Base-by-base conservation (phyloP, 768 basidiomycete species). In the Mycena capillaripes region DNA sequence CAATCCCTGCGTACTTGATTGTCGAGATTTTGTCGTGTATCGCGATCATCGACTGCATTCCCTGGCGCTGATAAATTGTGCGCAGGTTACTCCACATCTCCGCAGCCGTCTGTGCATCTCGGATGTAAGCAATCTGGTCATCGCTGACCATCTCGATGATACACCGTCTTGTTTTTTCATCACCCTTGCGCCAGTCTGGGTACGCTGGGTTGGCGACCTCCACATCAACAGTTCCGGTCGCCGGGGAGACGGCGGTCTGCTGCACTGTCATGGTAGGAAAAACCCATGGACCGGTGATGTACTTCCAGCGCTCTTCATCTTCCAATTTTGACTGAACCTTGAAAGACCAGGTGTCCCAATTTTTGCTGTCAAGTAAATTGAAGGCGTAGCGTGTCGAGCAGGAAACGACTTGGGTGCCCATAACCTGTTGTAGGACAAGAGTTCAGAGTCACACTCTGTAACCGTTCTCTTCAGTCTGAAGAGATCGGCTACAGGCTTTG, bases 1-100 rank as follows among this genome's bases (percentile, higher is more conserved):
- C 48, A 12, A 64, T 38, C 6, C 48, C 62, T 4, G 11, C 6
- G 34, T 64, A 64, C 62, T 52, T 64, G 52, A 65, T 53, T 12
- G 11, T 53, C 21, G 50, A 8, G 3, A 65, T 4, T 16, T 65
- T 65, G 4, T 65, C 52, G 32, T 53, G 36, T 10, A 40, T 53
- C 17, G 63, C 63, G 14, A 65, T 65, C 63, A 53, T 65, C 0
- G 63, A 53, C 63, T 27, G 38, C 63, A 65, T 55, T 7, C 63
- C 63, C 19, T 10, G 8, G 16, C n/a, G 36, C 38, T 65, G n/a
- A 29, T 65, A 65, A 14, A 65, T 55, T 1, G 50, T 16, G 36
- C 62, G 48, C 3, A 64, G 50, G 23, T 64, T 64, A 17, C 38
- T 25, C 62, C 62, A 64, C 62, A 65, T 65, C 50, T 55, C 50